phyloP scores from a whole-genome alignment of 768 basidiomycete species.

The Boletus sp. region DNA sequence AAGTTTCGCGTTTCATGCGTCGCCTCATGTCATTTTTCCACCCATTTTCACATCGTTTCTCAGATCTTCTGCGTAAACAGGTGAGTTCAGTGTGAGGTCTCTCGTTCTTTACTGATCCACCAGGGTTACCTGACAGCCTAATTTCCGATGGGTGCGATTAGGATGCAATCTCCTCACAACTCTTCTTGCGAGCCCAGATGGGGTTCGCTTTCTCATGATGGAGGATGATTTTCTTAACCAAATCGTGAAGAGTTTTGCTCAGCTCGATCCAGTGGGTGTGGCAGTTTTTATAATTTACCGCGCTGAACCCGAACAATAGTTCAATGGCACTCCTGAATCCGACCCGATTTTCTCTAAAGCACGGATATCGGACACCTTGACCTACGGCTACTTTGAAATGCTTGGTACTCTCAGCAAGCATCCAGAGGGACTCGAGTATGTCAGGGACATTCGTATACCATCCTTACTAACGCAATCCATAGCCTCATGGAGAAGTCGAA shows the following conservation, averaged over 20 bases:
- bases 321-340: slow-evolving; percentile 65
- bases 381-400: slow-evolving; percentile 94
- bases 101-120: slow-evolving; percentile 1
- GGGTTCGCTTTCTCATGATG: slow-evolving; percentile 68
- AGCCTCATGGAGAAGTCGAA: slow-evolving; percentile 90
- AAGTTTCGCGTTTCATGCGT: slow-evolving; percentile 84
- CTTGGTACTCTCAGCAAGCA: slow-evolving; percentile 87
- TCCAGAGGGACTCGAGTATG: slow-evolving; percentile 86
- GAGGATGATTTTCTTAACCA: slow-evolving; percentile 88
- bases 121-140: slow-evolving; percentile 45
- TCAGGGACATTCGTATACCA: slow-evolving; percentile 5
- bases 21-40: slow-evolving; percentile 92
- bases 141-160: slow-evolving; percentile 80
- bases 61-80: slow-evolving; percentile 70
- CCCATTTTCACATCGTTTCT: slow-evolving; percentile 85
- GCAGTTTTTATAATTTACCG: neutral
- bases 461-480: neutral
- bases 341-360: slow-evolving; percentile 85
- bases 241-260: slow-evolving; percentile 81
- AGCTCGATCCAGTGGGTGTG: slow-evolving; percentile 80
- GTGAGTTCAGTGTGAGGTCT: slow-evolving; percentile 32
- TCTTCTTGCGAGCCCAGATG: slow-evolving; percentile 78
- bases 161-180: slow-evolving; percentile 82
- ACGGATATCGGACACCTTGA: slow-evolving; percentile 76
- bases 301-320: slow-evolving; percentile 38